phyloP scores from a whole-genome alignment of 495 filamentous ascomycete species.

The Niebla homalea region DNA sequence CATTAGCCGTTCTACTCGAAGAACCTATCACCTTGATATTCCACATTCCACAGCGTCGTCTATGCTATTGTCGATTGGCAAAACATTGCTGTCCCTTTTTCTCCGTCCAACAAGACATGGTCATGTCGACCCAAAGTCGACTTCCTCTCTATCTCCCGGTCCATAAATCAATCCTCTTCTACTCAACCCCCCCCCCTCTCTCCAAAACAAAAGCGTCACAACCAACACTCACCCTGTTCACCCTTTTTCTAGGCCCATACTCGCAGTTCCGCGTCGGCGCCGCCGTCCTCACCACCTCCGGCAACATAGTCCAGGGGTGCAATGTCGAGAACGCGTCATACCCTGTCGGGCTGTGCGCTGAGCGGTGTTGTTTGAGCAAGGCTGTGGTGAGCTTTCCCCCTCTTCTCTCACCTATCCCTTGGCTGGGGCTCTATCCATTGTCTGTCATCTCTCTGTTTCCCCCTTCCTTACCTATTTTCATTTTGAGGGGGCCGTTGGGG shows the following conservation, averaged over 20 bases:
- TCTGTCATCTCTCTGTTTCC: not conserved
- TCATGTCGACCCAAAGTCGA: no score
- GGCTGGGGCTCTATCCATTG: no score
- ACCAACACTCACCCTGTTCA: no score
- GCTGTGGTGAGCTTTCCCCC: conserved; percentile 47
- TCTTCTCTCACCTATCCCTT: not conserved
- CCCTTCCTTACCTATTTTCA: not conserved
- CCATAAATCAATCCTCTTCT: not conserved
- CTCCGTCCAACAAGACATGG: no score
- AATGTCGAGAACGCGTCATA: conserved; percentile 94
- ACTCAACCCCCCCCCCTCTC: not conserved
- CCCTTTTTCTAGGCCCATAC: conserved; percentile 54
- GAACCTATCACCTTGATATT: not conserved
- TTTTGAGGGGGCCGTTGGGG: not conserved
- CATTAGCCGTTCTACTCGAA: not conserved
- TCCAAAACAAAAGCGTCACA: no score
- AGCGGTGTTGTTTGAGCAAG: conserved; percentile 68
- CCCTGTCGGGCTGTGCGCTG: conserved; percentile 88
- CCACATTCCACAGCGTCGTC: not conserved
- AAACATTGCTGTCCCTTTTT: no score
- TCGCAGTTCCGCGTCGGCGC: conserved; percentile 86
- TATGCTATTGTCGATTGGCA: not conserved
- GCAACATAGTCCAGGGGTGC: conserved; percentile 55
- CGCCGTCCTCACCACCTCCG: conserved; percentile 52
- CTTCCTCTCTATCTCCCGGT: no score